These are phyloP conservation scores for Amaranthus hypochondriacus DNA, from an alignment of 148 eudicot genomes.

Conservation along the genomic window DNA sequence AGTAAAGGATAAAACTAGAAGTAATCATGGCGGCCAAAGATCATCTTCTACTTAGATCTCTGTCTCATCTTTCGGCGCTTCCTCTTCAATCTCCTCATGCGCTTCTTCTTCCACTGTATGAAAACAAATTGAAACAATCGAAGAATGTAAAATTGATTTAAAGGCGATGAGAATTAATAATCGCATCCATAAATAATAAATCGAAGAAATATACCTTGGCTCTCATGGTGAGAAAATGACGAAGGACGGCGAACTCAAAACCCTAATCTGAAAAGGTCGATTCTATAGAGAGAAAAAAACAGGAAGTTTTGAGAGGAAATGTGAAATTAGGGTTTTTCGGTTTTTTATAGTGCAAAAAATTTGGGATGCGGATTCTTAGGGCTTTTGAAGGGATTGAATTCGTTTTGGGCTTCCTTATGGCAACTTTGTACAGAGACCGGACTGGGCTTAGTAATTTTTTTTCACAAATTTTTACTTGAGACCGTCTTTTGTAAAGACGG, in stretches of 20 bases:
- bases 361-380: background rate
- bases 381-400: background rate
- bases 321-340: background rate
- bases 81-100: conserved; percentile 62
- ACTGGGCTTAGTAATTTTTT: background rate
- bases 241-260: background rate
- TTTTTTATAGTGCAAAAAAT: conserved; percentile 19
- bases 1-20: background rate
- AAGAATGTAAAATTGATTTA: background rate
- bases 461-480: background rate
- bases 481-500: no score
- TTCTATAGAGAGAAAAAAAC: background rate
- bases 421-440: no score
- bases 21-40: background rate
- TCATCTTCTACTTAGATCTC: conserved; percentile 44
- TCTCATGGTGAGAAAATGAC: conserved; percentile 23
- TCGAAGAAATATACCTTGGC: conserved; percentile 24
- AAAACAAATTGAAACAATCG: background rate
- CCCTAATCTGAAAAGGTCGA: conserved; percentile 1
- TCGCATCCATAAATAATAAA: background rate
- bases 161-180: no score
- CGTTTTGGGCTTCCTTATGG: background rate
- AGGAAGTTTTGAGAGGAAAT: background rate
- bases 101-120: conserved; percentile 66
- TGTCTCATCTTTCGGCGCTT: conserved; percentile 70